Percentiles rank a stretch among this genome's conserved stretches.
phyloP scores from a whole-genome alignment of 2,329 filamentous ascomycete genomes.

The Fusarium nelsonii region DNA sequence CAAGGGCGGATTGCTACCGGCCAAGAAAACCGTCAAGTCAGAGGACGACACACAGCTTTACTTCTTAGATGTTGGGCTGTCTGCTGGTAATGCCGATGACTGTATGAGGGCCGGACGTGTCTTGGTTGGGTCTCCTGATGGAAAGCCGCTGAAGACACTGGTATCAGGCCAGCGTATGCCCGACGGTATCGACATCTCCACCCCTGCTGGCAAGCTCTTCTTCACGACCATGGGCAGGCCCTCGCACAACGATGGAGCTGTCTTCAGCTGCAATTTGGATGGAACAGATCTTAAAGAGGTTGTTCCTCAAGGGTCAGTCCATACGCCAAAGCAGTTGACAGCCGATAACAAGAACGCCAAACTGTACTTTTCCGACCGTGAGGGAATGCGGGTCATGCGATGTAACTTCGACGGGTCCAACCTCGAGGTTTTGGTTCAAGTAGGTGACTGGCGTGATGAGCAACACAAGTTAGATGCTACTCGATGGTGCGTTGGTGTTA shows the following conservation, averaged over 20 bases:
- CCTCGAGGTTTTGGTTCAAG: neutral
- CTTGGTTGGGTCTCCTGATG: neutral
- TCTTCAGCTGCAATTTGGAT: neutral
- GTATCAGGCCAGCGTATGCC: neutral
- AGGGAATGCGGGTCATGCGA: constrained; percentile 9
- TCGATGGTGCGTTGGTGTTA: constrained; percentile 6
- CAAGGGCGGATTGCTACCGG: constrained; percentile 10
- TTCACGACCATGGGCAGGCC: constrained; percentile 12
- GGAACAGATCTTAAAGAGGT: neutral
- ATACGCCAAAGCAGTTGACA: constrained; percentile 11
- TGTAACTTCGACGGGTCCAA: constrained; percentile 5
- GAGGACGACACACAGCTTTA: neutral
- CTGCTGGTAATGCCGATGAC: accelerated
- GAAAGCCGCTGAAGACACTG: neutral
- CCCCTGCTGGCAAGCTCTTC: neutral
- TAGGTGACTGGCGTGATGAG: neutral
- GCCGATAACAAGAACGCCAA: neutral
- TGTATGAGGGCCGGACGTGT: neutral
- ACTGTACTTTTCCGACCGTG: constrained; percentile 7
- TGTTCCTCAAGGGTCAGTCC: neutral
- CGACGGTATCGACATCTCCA: constrained; percentile 8
- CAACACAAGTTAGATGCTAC: neutral
- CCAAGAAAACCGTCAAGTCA: accelerated
- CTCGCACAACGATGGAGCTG: neutral
- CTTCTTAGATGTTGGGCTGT: neutral